Evolutionary conservation across 2,329 filamentous ascomycete species (phyloP).

Genomic region (Saccharata proteae): DNA sequence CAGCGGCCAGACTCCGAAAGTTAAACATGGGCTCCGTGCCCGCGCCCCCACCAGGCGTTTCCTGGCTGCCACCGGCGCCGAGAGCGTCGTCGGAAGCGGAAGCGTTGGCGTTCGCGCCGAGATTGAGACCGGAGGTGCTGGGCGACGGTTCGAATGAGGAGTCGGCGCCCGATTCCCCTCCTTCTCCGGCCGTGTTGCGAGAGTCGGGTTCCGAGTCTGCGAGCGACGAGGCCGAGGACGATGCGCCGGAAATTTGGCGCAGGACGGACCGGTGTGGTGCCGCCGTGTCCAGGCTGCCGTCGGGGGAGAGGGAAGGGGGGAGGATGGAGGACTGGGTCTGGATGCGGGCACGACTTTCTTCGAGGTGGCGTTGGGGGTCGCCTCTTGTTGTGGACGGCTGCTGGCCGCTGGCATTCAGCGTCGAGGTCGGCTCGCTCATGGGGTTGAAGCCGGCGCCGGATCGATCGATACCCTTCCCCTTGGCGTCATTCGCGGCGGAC

Average conservation of each 20-base stretch:
- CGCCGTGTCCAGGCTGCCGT: too few relatives aligned
- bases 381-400: slow-evolving; percentile 17
- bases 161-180: slow-evolving; percentile 10
- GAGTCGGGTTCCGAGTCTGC: slow-evolving; percentile 29
- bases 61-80: slow-evolving; percentile 27
- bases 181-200: slow-evolving; percentile 2
- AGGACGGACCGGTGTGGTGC: slow-evolving; percentile 52
- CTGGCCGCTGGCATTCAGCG: slow-evolving; percentile 20
- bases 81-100: slow-evolving; percentile 26
- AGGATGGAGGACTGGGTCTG: slow-evolving; percentile 25
- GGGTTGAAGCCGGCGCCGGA: slow-evolving; percentile 31
- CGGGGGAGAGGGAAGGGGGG: slow-evolving; percentile 27
- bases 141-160: slow-evolving; percentile 39
- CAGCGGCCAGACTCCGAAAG: slow-evolving; percentile 74
- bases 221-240: slow-evolving; percentile 68
- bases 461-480: slow-evolving; percentile 36
- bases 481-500: slow-evolving; percentile 39
- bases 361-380: slow-evolving; percentile 33
- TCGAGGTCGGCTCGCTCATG: slow-evolving; percentile 30
- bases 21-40: slow-evolving; percentile 76
- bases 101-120: neutral
- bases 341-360: slow-evolving; percentile 32
- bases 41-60: slow-evolving; percentile 38
- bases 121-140: slow-evolving; percentile 38
- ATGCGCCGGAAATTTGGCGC: slow-evolving; percentile 75